These are phyloP conservation scores for Spatholobus suberectus DNA, from an alignment of 306 rosid species.

Conservation along the genomic window DNA sequence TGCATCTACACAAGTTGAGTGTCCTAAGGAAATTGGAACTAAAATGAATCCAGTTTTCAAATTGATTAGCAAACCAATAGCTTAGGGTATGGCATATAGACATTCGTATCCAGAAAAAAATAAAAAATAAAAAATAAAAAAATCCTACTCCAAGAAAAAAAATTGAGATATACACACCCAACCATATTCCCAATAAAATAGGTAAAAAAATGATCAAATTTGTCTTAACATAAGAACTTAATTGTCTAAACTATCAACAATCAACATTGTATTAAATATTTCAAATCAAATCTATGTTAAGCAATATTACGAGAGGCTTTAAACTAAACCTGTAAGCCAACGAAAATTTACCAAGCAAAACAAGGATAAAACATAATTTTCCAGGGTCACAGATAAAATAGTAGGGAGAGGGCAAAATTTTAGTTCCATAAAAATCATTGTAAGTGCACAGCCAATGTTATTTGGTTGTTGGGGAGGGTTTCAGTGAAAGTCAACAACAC, in stretches of 20 bases:
- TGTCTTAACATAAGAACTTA: background rate
- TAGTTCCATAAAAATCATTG: slow-evolving; percentile 28
- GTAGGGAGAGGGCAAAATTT: background rate
- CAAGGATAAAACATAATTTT: background rate
- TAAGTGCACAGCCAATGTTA: background rate
- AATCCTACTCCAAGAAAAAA: slow-evolving; percentile 27
- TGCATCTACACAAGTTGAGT: slow-evolving; percentile 52
- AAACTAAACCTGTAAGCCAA: background rate
- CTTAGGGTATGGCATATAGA: background rate
- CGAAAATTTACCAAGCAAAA: background rate
- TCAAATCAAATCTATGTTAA: background rate
- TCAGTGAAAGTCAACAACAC: slow-evolving; percentile 31
- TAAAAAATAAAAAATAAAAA: too few species aligned
- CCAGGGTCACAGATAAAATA: background rate
- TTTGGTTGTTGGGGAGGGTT: slow-evolving; percentile 5
- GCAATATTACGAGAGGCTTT: background rate
- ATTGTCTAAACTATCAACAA: slow-evolving; percentile 12
- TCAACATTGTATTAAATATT: slow-evolving; percentile 10
- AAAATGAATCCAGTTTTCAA: slow-evolving; percentile 37
- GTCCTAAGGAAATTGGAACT: slow-evolving; percentile 50
- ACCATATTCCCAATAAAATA: slow-evolving; percentile 17
- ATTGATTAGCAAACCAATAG: slow-evolving; percentile 23
- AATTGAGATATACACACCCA: slow-evolving; percentile 8
- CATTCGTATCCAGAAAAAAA: slow-evolving; percentile 7
- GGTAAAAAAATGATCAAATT: background rate